Percentiles rank a stretch among this genome's conserved stretches.
These are phyloP conservation scores for Carpinus fangiana DNA, from an alignment of 306 rosid genomes.

Conservation along the genomic window DNA sequence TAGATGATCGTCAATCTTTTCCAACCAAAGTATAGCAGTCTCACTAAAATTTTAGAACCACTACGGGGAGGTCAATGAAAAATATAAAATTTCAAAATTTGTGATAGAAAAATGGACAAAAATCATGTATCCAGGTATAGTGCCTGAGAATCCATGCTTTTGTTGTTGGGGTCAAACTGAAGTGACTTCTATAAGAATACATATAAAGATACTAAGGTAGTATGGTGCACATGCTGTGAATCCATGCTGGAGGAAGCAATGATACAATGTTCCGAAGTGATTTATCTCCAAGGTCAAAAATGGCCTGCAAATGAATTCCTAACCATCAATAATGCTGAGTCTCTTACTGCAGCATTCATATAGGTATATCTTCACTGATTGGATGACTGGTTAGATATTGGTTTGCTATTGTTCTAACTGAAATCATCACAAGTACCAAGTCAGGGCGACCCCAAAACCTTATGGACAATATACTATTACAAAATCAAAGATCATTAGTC, in stretches of 20 bases:
- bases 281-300: background rate
- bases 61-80: background rate
- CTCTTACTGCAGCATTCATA: background rate
- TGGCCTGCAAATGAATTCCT: background rate
- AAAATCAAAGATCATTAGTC: background rate
- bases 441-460: background rate
- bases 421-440: background rate
- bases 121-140: background rate
- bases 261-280: background rate
- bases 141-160: background rate
- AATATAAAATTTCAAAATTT: background rate
- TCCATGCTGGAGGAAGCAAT: background rate
- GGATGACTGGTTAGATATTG: background rate
- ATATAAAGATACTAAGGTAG: background rate
- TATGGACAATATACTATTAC: background rate
- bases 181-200: background rate
- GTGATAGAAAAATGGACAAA: background rate
- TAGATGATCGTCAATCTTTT: background rate
- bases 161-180: background rate
- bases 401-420: background rate
- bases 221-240: background rate
- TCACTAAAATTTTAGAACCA: background rate
- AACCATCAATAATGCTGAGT: background rate
- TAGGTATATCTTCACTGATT: background rate
- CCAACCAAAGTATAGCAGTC: slow-evolving; percentile 14